phyloP scores from a whole-genome alignment of 2,329 filamentous ascomycete species.

The Mariannaea elegans region DNA sequence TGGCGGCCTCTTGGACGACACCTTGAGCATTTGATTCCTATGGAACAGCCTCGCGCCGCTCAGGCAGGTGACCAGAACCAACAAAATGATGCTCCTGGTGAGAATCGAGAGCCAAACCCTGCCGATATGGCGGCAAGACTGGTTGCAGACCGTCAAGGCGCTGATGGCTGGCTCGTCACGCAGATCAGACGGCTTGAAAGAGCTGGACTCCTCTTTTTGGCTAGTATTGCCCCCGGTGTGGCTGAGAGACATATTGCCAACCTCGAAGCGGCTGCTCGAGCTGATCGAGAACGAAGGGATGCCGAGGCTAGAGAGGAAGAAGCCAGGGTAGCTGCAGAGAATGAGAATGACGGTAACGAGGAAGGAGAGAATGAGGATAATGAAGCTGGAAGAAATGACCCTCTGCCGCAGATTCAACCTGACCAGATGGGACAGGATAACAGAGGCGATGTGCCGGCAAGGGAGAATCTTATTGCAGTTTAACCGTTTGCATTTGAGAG shows the following conservation, averaged over 20 bases:
- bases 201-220: slow-evolving; percentile 69
- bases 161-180: slow-evolving; percentile 44
- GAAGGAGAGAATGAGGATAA: slow-evolving; percentile 12
- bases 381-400: slow-evolving; percentile 4
- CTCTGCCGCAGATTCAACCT: slow-evolving; percentile 30
- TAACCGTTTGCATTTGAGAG: slow-evolving; percentile 22
- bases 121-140: slow-evolving; percentile 63
- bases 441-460: slow-evolving; percentile 22
- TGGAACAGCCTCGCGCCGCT: slow-evolving; percentile 51
- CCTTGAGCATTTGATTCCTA: slow-evolving; percentile 66
- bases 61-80: slow-evolving; percentile 31
- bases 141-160: slow-evolving; percentile 50
- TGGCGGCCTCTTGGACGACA: slow-evolving; percentile 67
- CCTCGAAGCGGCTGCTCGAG: slow-evolving; percentile 61
- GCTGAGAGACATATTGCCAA: slow-evolving; percentile 72
- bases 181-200: slow-evolving; percentile 66
- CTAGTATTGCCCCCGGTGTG: slow-evolving; percentile 72
- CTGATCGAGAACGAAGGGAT: slow-evolving; percentile 55
- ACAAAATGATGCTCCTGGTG: slow-evolving; percentile 34
- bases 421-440: slow-evolving; percentile 20
- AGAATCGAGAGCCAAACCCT: slow-evolving; percentile 52
- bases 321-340: slow-evolving; percentile 35
- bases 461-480: slow-evolving; percentile 35
- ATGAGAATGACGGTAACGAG: slow-evolving; percentile 26
- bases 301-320: slow-evolving; percentile 49